These are phyloP conservation scores for Monilinia vaccinii-corymbosi DNA, from an alignment of 2,329 filamentous ascomycete genomes.

Conservation along the genomic window DNA sequence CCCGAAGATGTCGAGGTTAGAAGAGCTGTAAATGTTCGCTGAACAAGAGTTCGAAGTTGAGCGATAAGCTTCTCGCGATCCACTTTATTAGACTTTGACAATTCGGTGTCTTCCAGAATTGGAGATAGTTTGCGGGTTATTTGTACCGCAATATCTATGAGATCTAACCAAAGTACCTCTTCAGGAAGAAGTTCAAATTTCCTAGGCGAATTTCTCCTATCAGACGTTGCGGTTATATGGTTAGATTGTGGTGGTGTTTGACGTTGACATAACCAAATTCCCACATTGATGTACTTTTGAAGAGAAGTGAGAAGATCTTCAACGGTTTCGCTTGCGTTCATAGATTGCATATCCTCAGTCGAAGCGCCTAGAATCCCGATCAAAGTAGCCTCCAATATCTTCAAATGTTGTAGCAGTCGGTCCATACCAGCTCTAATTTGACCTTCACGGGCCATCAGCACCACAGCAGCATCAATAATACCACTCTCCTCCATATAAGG, in stretches of 20 bases:
- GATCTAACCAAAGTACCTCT: slow-evolving; percentile 49
- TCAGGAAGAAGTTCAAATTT: slow-evolving; percentile 40
- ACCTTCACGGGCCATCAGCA: slow-evolving; percentile 83
- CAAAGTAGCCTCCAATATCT: slow-evolving; percentile 69
- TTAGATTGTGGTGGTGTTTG: slow-evolving; percentile 55
- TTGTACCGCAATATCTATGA: slow-evolving; percentile 52
- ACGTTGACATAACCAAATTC: slow-evolving; percentile 89
- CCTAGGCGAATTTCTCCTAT: slow-evolving; percentile 38
- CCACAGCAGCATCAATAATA: slow-evolving; percentile 84
- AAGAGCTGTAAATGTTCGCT: slow-evolving; percentile 82
- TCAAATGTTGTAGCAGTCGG: slow-evolving; percentile 71
- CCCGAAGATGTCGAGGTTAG: slow-evolving; percentile 53
- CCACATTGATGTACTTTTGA: slow-evolving; percentile 84
- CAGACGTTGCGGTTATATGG: slow-evolving; percentile 34
- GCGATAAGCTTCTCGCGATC: slow-evolving; percentile 54
- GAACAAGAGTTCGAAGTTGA: slow-evolving; percentile 69
- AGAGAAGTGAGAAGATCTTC: slow-evolving; percentile 68
- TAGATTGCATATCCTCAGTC: slow-evolving; percentile 45
- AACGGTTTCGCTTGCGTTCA: slow-evolving; percentile 52
- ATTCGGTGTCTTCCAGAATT: slow-evolving; percentile 36
- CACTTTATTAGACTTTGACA: slow-evolving; percentile 26
- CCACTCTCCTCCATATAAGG: slow-evolving; percentile 84
- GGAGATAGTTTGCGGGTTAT: slow-evolving; percentile 57
- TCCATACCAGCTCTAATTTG: slow-evolving; percentile 76
- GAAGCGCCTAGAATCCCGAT: slow-evolving; percentile 60